A percentile compares a stretch with the other conserved stretches of the same genome.
Evolutionary conservation across 306 rosid genomes (phyloP).

Genomic region (Quillaja saponaria): DNA sequence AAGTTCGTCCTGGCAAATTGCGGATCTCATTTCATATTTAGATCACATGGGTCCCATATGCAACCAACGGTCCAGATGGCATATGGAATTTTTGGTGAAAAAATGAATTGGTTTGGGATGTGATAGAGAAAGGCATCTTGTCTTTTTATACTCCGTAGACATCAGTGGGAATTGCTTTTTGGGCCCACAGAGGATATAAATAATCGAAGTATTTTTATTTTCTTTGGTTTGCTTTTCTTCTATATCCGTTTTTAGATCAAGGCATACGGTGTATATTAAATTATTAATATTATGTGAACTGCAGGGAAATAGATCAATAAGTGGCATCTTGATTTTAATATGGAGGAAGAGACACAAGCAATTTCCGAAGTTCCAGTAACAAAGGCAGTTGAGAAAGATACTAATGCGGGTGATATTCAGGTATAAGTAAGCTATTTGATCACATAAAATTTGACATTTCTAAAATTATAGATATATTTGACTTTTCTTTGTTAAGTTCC

Average conservation of each 20-base stretch:
- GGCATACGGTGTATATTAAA: no score
- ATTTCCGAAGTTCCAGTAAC: slow-evolving; percentile 51
- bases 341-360: slow-evolving; percentile 66
- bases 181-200: neutral
- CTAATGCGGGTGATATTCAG: slow-evolving; percentile 48
- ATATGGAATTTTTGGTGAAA: neutral
- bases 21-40: slow-evolving; percentile 13
- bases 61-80: slow-evolving; percentile 30
- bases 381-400: slow-evolving; percentile 50
- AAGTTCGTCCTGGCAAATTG: slow-evolving; percentile 27
- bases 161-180: no score
- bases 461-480: neutral
- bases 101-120: slow-evolving; percentile 4
- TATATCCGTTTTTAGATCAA: neutral
- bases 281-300: neutral
- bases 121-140: slow-evolving; percentile 6
- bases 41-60: slow-evolving; percentile 29
- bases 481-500: neutral
- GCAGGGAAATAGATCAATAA: slow-evolving; percentile 28
- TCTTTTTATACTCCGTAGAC: no score
- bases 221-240: neutral
- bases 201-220: neutral
- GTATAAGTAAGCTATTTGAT: slow-evolving; percentile 26
- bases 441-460: neutral
- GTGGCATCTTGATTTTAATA: slow-evolving; percentile 32